Percentiles rank a stretch among this genome's conserved stretches.
phyloP scores from a whole-genome alignment of 306 rosid species.

The Trifolium pratense region DNA sequence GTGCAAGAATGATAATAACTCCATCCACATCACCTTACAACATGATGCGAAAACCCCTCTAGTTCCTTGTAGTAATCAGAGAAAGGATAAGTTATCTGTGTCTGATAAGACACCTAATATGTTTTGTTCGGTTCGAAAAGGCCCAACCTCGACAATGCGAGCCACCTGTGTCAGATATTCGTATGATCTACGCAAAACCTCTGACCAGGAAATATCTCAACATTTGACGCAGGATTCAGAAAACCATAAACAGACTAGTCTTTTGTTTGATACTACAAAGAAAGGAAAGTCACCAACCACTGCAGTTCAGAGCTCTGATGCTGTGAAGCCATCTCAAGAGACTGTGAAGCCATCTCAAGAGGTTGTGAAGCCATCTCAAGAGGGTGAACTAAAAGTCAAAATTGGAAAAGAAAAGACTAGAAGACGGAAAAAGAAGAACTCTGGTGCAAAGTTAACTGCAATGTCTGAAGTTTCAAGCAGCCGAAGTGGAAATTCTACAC shows the following conservation, averaged over 20 bases:
- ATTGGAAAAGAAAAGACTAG: constrained; percentile 74
- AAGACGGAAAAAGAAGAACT: constrained; percentile 72
- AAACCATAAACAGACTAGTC: constrained; percentile 36
- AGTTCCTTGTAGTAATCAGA: constrained; percentile 37
- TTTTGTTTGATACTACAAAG: constrained; percentile 41
- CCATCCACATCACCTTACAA: constrained; percentile 41
- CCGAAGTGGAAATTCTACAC: constrained; percentile 92
- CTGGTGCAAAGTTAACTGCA: constrained; percentile 51
- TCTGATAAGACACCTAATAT: constrained; percentile 52
- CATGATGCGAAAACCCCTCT: constrained; percentile 45
- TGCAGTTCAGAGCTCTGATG: constrained; percentile 47
- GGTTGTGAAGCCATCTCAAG: constrained; percentile 48
- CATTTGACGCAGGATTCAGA: constrained; percentile 43
- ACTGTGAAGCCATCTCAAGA: constrained; percentile 46
- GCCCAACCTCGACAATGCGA: constrained; percentile 39
- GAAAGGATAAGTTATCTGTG: constrained; percentile 53
- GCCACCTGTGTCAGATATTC: constrained; percentile 44
- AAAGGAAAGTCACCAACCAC: constrained; percentile 46
- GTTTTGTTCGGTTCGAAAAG: constrained; percentile 41
- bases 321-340: constrained; percentile 47
- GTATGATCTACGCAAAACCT: constrained; percentile 39
- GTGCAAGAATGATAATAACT: constrained; percentile 49
- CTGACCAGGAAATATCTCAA: constrained; percentile 41
- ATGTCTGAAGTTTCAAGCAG: constrained; percentile 85
- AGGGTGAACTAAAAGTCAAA: constrained; percentile 52